Conservation (phyloP, 345 rosid genomes). For the Nasturtium officinale region DNA sequence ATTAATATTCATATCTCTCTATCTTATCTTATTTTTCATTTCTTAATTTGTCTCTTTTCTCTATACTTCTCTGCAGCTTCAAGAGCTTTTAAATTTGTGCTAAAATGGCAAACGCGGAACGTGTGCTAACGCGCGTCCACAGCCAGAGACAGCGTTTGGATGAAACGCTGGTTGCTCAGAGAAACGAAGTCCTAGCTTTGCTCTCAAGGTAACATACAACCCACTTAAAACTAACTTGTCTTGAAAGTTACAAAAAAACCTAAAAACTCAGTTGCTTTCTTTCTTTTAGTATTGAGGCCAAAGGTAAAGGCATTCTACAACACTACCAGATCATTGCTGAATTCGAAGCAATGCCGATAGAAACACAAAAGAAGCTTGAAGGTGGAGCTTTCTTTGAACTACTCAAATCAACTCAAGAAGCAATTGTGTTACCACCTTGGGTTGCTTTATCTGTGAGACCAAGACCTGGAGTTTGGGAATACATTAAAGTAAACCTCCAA, state of each 20-base stretch:
- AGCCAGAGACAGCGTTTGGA: conserved; percentile 81
- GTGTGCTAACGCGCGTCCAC: conserved; percentile 60
- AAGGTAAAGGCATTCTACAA: conserved; percentile 81
- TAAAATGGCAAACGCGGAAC: conserved; percentile 53
- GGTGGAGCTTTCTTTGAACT: conserved; percentile 70
- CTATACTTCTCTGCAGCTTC: not conserved
- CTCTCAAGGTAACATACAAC: conserved; percentile 57
- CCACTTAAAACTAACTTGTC: not conserved
- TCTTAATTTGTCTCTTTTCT: conserved; percentile 1
- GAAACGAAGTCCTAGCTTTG: conserved; percentile 70
- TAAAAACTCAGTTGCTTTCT: not conserved
- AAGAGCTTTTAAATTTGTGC: conserved; percentile 1
- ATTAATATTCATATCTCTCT: not conserved
- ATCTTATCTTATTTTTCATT: not conserved
- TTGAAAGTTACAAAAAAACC: not conserved
- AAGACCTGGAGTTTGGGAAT: conserved; percentile 91
- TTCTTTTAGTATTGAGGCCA: conserved; percentile 60
- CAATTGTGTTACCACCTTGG: conserved; percentile 77
- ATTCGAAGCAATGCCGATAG: conserved; percentile 68
- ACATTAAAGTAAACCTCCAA: conserved; percentile 68
- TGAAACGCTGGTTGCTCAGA: conserved; percentile 63
- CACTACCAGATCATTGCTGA: conserved; percentile 72
- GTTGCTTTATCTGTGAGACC: conserved; percentile 83
- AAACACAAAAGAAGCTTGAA: conserved; percentile 52
- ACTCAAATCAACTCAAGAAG: conserved; percentile 73